phyloP scores from a whole-genome alignment of 257 asterid genomes.

The Jasminum sambac region DNA sequence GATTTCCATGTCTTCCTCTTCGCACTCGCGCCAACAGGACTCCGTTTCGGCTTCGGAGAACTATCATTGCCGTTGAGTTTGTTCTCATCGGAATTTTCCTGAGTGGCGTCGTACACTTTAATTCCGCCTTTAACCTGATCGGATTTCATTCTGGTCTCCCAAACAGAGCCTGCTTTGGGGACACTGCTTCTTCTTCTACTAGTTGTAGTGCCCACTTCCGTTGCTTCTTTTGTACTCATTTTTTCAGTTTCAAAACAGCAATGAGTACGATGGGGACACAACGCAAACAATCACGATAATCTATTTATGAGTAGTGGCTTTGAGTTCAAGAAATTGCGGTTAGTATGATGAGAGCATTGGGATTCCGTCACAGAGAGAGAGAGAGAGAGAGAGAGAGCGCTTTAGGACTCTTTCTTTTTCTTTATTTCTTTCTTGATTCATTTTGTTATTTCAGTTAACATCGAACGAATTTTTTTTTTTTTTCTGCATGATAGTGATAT shows the following conservation, averaged over 20 bases:
- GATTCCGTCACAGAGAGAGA: constrained; percentile 32
- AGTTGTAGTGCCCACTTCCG: constrained; percentile 38
- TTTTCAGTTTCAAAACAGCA: constrained; percentile 19
- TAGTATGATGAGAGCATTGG: constrained; percentile 41
- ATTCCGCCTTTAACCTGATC: constrained; percentile 71
- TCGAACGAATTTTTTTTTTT: too few relatives aligned
- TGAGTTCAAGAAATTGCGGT: constrained; percentile 47
- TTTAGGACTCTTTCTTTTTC: constrained; percentile 3
- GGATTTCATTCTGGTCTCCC: constrained; percentile 87
- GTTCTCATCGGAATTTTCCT: constrained; percentile 30
- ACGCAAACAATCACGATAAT: constrained; percentile 11
- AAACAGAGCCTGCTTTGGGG: constrained; percentile 80
- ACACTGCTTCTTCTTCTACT: constrained; percentile 44
- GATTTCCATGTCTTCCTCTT: constrained; percentile 86
- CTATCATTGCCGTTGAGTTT: not conserved
- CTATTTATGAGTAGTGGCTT: constrained; percentile 36
- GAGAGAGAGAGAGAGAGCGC: constrained; percentile 13
- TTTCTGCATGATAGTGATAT: too few relatives aligned
- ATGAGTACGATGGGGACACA: constrained; percentile 37
- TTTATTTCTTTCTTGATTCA: constrained; percentile 1
- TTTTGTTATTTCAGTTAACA: too few relatives aligned
- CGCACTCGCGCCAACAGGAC: constrained; percentile 39
- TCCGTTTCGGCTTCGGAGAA: constrained; percentile 43
- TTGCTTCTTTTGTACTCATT: constrained; percentile 34
- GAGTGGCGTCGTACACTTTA: constrained; percentile 49